A percentile compares a stretch with the other conserved stretches of the same genome.
Evolutionary conservation across 306 rosid genomes (phyloP).

Genomic region (Senna tora): DNA sequence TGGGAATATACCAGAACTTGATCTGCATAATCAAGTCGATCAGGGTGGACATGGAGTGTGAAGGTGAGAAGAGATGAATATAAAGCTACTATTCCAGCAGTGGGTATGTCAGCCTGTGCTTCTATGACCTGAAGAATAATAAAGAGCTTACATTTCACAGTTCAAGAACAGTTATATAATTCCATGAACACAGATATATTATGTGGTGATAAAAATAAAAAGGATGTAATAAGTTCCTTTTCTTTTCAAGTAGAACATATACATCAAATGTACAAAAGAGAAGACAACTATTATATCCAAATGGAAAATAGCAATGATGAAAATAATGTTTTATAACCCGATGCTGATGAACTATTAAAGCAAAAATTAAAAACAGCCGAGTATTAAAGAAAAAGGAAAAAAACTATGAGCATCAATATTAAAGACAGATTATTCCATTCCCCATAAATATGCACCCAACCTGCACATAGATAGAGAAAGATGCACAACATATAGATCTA

Average conservation of each 20-base stretch:
- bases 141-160: conserved; percentile 28
- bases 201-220: background rate
- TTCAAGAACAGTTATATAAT: background rate
- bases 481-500: conserved; percentile 7
- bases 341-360: conserved; percentile 14
- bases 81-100: conserved; percentile 81
- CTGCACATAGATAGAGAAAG: background rate
- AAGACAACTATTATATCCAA: conserved; percentile 20
- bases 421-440: conserved; percentile 9
- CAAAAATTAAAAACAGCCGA: background rate
- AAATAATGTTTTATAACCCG: background rate
- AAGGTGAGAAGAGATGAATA: conserved; percentile 95
- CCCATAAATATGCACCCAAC: background rate
- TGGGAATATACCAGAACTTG: conserved; percentile 85
- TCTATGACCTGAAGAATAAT: conserved; percentile 80
- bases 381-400: conserved; percentile 7
- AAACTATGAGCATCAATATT: background rate
- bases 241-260: conserved; percentile 12
- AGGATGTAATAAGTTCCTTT: background rate
- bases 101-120: conserved; percentile 90
- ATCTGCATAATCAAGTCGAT: conserved; percentile 96
- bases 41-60: conserved; percentile 97
- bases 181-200: background rate
- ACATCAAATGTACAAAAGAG: conserved; percentile 15
- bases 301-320: background rate